phyloP scores from a whole-genome alignment of 345 rosid genomes.

The Theobroma cacao region DNA sequence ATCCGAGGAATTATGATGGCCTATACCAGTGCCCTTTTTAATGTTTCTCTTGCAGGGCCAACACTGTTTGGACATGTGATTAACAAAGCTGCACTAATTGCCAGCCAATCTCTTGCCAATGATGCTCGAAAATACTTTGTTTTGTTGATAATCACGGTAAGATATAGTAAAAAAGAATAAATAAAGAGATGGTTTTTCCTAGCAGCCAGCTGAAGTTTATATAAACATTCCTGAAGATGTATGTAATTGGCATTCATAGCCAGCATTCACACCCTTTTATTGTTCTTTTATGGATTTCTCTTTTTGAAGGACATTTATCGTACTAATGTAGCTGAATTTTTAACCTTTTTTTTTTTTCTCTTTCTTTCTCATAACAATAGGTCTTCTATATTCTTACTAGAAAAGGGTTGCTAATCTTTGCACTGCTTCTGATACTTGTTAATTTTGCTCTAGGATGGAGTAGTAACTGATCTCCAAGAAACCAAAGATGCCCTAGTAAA shows the following conservation, averaged over 20 bases:
- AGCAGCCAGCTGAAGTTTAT: background rate
- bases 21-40: slow-evolving; percentile 74
- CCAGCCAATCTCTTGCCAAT: slow-evolving; percentile 67
- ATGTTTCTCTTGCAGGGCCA: slow-evolving; percentile 95
- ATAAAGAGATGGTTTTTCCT: slow-evolving; percentile 4
- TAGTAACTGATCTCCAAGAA: slow-evolving; percentile 94
- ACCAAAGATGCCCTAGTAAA: slow-evolving; percentile 87
- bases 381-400: background rate
- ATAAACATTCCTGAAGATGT: background rate
- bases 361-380: background rate
- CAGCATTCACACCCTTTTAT: background rate
- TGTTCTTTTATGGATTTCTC: background rate
- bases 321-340: background rate
- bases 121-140: slow-evolving; percentile 62
- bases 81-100: slow-evolving; percentile 62
- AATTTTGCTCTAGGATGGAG: slow-evolving; percentile 67
- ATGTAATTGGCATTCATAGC: background rate
- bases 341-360: background rate
- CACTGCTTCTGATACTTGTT: background rate
- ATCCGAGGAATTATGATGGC: slow-evolving; percentile 83
- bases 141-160: slow-evolving; percentile 88
- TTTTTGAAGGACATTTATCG: background rate
- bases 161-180: slow-evolving; percentile 10
- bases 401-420: slow-evolving; percentile 8
- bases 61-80: slow-evolving; percentile 92